Evolutionary conservation across 2,329 filamentous ascomycete genomes (phyloP), one percentile per base, ranked within the genome.

Genomic region (Paecilomyces variotii): DNA sequence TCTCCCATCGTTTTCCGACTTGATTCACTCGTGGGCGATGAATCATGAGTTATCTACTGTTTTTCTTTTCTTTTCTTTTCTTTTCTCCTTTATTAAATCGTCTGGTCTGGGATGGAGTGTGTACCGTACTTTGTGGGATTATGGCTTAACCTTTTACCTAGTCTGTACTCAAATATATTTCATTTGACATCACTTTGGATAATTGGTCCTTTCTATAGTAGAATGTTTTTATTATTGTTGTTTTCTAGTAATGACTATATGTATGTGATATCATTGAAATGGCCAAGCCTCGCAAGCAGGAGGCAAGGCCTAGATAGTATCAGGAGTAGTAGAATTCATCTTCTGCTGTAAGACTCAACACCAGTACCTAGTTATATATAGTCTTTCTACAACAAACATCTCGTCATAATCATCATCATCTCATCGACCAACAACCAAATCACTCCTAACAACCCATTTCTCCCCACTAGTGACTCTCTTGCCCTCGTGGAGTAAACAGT

Each of bases 381-480:
- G 19, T 19, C 19, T 19, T 19, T 19, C 19, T 19, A 19, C 1
- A 30, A 4, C 3, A 32, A 32, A 32, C 30, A 32, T 32, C 9
- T 32, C 30, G 11, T 32, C 14, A 30, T 55, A 30, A 35, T 45
- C 27, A 19, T 11, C 34, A 25, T 25, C 39, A 55, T 72, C 19
- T 19, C 62, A 76, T 60, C 72, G 65, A 35, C 62, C 66, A 56
- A 79, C 76, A 32, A 79, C 75, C 50, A 96, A 74, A 78, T 96
- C 92, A 62, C 88, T 95, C 63, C 91, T 80, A 60, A 96, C 82
- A 60, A 96, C 87, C 91, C 91, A 96, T 74, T 96, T 96, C 76
- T 96, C 90, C 9, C 91, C 91, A 50, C 82, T 80, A 1, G 77
- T 82, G 0, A 96, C 91, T 70, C 95, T 87, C 59, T 84, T 82